Evolutionary conservation across 2,329 filamentous ascomycete species (phyloP).

Genomic region (Alternaria triticimaculans): DNA sequence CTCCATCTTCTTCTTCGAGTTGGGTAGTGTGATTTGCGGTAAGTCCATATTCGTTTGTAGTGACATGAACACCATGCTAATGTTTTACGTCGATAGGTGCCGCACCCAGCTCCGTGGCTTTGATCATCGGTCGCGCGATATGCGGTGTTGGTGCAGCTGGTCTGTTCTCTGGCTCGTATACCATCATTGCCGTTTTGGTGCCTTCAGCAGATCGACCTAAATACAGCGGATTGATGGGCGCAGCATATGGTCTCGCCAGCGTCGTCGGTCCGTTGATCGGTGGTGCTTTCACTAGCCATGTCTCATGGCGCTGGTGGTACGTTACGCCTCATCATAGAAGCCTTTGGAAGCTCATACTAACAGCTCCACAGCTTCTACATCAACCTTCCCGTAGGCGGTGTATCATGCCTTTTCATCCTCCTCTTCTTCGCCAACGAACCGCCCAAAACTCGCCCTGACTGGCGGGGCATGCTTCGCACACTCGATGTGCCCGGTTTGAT

Average conservation of each 20-base stretch:
- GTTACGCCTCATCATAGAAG: background rate
- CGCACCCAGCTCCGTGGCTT: background rate
- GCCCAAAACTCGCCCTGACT: slow-evolving; percentile 21
- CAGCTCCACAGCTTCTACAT: slow-evolving; percentile 38
- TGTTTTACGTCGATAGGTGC: background rate
- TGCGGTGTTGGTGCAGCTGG: slow-evolving; percentile 6
- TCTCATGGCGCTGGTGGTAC: slow-evolving; percentile 51
- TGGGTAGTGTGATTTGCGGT: slow-evolving; percentile 5
- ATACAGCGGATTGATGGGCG: slow-evolving; percentile 48
- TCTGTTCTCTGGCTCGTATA: slow-evolving; percentile 33
- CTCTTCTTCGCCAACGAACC: slow-evolving; percentile 41
- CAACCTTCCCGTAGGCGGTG: slow-evolving; percentile 54
- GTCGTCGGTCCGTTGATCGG: slow-evolving; percentile 53
- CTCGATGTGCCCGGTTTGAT: slow-evolving; percentile 54
- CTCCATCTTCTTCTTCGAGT: slow-evolving; percentile 4
- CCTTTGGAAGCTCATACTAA: background rate
- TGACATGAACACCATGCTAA: background rate
- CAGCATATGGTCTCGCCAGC: slow-evolving; percentile 43
- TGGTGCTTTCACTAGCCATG: slow-evolving; percentile 48
- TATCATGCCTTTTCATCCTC: slow-evolving; percentile 41
- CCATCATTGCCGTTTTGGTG: slow-evolving; percentile 53
- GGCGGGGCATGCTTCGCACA: slow-evolving; percentile 50
- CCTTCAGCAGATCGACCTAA: slow-evolving; percentile 51
- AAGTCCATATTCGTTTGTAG: background rate
- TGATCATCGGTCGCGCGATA: slow-evolving; percentile 3